Conservation (phyloP, 1,139 yeast species). For the Kluyveromyces marxianus region DNA sequence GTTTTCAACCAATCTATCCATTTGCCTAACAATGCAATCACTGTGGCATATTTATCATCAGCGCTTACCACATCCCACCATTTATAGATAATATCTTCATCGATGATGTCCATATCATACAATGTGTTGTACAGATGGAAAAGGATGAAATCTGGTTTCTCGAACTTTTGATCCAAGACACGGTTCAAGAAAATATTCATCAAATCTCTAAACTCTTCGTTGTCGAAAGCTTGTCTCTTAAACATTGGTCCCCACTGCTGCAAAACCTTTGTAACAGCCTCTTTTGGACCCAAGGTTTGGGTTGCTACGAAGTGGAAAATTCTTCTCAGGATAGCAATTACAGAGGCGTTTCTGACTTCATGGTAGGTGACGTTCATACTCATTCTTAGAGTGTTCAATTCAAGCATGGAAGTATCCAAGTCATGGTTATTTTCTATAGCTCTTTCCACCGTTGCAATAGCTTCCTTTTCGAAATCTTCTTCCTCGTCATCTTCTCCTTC, state of each 20-base stretch:
- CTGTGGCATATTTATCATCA: constrained; percentile 40
- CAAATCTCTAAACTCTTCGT: constrained; percentile 69
- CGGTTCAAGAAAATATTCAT: constrained; percentile 41
- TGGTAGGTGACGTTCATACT: constrained; percentile 93
- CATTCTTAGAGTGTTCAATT: constrained; percentile 91
- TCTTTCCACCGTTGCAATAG: constrained; percentile 86
- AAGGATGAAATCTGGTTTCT: constrained; percentile 29
- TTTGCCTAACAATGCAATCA: constrained; percentile 52
- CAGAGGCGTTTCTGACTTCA: constrained; percentile 81
- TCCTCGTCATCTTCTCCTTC: constrained; percentile 43
- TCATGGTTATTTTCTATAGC: constrained; percentile 90
- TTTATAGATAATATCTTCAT: constrained; percentile 65
- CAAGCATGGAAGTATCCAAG: constrained; percentile 85
- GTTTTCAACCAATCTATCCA: constrained; percentile 84
- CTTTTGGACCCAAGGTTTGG: constrained; percentile 64
- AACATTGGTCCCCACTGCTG: constrained; percentile 74
- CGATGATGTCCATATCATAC: constrained; percentile 73
- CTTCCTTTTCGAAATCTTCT: constrained; percentile 82
- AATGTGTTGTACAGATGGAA: constrained; percentile 60
- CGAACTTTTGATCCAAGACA: constrained; percentile 27
- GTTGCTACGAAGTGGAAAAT: constrained; percentile 67
- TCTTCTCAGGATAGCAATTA: constrained; percentile 61
- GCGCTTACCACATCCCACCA: constrained; percentile 67
- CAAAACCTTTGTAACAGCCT: constrained; percentile 70
- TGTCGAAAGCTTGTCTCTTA: constrained; percentile 74